phyloP scores from a whole-genome alignment of 805 yeast species.

The Yarrowia sp. region DNA sequence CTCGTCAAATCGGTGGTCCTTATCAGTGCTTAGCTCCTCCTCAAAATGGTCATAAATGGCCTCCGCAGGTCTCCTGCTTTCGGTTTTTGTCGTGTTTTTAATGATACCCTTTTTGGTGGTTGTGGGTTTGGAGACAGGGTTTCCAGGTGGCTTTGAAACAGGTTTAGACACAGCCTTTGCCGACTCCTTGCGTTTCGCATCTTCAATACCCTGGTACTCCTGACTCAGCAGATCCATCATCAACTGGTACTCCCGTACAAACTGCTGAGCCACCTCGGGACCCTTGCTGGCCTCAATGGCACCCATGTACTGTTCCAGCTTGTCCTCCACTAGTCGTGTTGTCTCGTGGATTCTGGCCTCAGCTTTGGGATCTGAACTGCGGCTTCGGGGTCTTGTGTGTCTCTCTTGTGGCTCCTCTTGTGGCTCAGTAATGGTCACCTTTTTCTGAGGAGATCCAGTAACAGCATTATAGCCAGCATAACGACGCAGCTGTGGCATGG shows the following conservation, averaged over 20 bases:
- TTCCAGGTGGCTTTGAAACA: background rate
- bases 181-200: background rate
- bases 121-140: background rate
- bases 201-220: background rate
- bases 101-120: background rate
- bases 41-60: background rate
- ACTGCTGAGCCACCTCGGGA: background rate
- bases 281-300: background rate
- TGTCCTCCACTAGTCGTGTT: background rate
- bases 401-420: background rate
- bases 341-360: background rate
- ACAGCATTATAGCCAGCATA: conserved; percentile 8
- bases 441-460: conserved; percentile 6
- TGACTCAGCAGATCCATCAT: background rate
- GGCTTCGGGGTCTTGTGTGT: background rate
- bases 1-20: background rate
- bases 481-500: background rate
- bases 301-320: background rate
- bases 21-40: background rate
- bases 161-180: background rate
- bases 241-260: background rate
- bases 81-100: background rate
- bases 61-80: background rate
- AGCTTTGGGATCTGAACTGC: background rate
- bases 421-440: background rate